Conservation (phyloP, 805 yeast genomes). For the Jamesozyma hellenica region DNA sequence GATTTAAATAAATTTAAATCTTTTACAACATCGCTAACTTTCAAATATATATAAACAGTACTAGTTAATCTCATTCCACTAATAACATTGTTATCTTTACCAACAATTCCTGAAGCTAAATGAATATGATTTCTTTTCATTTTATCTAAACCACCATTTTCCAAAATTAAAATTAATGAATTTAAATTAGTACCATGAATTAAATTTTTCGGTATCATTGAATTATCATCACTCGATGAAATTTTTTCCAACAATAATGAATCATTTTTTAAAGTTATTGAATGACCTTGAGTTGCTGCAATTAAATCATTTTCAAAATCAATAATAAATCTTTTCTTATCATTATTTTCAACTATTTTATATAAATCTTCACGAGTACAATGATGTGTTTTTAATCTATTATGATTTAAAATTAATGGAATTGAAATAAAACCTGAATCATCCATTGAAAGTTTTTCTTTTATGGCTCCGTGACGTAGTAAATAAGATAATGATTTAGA, state of each 20-base stretch:
- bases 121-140: constrained; percentile 85
- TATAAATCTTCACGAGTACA: constrained; percentile 49
- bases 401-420: constrained; percentile 42
- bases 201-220: constrained; percentile 37
- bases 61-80: constrained; percentile 63
- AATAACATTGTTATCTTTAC: constrained; percentile 32
- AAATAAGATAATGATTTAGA: constrained; percentile 70
- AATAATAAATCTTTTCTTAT: constrained; percentile 61
- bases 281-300: constrained; percentile 95
- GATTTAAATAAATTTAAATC: constrained; percentile 44
- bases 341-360: constrained; percentile 52
- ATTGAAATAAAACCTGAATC: constrained; percentile 55
- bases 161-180: constrained; percentile 40
- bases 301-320: constrained; percentile 31
- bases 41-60: constrained; percentile 51
- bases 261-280: constrained; percentile 38
- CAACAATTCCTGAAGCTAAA: constrained; percentile 53
- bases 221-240: constrained; percentile 22
- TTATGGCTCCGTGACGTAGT: constrained; percentile 75
- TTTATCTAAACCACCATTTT: constrained; percentile 45
- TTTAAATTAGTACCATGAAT: constrained; percentile 70
- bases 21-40: constrained; percentile 37
- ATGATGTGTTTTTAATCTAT: constrained; percentile 46
- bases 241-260: constrained; percentile 36
- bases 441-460: constrained; percentile 58